Evolutionary conservation across 1,139 yeast species (phyloP).

Genomic region (Chernovozyma sophiae-reginae): DNA sequence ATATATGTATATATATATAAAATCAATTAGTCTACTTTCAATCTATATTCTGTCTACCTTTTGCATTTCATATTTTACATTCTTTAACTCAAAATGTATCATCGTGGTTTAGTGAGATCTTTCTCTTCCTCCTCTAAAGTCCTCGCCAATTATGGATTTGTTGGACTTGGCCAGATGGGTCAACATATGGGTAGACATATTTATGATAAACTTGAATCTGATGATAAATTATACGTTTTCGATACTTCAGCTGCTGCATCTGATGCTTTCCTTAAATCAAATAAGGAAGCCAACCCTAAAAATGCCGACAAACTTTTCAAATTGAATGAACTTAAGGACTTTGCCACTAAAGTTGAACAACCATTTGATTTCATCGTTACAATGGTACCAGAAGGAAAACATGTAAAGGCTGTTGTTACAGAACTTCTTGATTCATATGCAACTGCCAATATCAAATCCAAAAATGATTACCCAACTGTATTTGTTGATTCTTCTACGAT

Average conservation of each 20-base stretch:
- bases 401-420: constrained; percentile 42
- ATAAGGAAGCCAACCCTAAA: constrained; percentile 21
- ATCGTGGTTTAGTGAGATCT: neutral
- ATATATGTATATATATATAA: too few species aligned
- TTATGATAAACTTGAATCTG: constrained; percentile 35
- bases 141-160: constrained; percentile 43
- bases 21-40: too few species aligned
- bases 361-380: constrained; percentile 42
- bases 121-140: constrained; percentile 6
- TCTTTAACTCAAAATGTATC: neutral
- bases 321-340: constrained; percentile 22
- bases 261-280: constrained; percentile 22
- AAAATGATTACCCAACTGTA: constrained; percentile 18
- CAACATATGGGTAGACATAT: constrained; percentile 57
- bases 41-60: too few species aligned
- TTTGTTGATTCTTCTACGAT: constrained; percentile 54
- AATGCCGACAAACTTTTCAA: constrained; percentile 18
- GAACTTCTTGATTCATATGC: constrained; percentile 34
- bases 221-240: constrained; percentile 41
- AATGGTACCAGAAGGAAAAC: constrained; percentile 60
- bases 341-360: constrained; percentile 35
- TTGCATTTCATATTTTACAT: too few species aligned
- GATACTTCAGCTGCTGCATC: constrained; percentile 38
- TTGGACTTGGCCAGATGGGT: constrained; percentile 62
- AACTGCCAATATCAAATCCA: constrained; percentile 10